These are phyloP conservation scores for Phytopythium aichiense DNA, from an alignment of 352 stramenopile genomes.

Conservation along the genomic window DNA sequence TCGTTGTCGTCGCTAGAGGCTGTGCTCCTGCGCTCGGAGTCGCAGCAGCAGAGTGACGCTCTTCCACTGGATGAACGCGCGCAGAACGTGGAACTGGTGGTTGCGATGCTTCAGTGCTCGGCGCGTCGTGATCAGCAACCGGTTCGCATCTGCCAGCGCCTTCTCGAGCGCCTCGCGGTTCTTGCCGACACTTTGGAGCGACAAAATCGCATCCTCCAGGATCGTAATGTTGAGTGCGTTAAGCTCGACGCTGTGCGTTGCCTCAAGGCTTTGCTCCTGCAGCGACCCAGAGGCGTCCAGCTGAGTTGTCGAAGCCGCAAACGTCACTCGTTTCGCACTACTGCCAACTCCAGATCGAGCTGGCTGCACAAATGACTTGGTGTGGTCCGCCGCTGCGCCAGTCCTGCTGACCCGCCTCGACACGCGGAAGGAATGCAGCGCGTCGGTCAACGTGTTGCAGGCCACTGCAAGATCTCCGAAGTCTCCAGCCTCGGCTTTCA, in stretches of 20 bases:
- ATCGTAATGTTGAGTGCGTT: conserved; percentile 35
- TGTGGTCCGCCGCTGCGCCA: neutral
- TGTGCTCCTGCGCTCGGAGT: conserved; percentile 4
- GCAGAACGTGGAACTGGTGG: conserved; percentile 33
- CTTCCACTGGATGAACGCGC: conserved; percentile 43
- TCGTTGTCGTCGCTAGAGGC: neutral
- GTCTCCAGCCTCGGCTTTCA: conserved; percentile 20
- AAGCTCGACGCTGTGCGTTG: conserved; percentile 4
- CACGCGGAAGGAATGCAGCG: conserved; percentile 26
- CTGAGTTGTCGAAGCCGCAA: neutral
- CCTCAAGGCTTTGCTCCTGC: conserved; percentile 11
- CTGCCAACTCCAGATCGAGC: neutral
- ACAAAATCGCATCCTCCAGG: conserved; percentile 36
- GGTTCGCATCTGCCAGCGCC: conserved; percentile 22
- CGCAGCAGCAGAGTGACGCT: conserved; percentile 15
- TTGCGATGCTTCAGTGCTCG: conserved; percentile 20
- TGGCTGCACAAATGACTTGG: neutral
- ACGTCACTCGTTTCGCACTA: neutral
- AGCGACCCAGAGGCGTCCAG: conserved; percentile 1
- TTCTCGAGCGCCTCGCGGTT: conserved; percentile 27
- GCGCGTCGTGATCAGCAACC: conserved; percentile 14
- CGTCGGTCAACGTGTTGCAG: conserved; percentile 34
- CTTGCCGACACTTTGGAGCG: conserved; percentile 31
- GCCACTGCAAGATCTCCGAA: conserved; percentile 34
- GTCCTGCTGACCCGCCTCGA: conserved; percentile 9